Evolutionary conservation across 2,329 filamentous ascomycete genomes (phyloP).

Genomic region (Meredithiella fracta): DNA sequence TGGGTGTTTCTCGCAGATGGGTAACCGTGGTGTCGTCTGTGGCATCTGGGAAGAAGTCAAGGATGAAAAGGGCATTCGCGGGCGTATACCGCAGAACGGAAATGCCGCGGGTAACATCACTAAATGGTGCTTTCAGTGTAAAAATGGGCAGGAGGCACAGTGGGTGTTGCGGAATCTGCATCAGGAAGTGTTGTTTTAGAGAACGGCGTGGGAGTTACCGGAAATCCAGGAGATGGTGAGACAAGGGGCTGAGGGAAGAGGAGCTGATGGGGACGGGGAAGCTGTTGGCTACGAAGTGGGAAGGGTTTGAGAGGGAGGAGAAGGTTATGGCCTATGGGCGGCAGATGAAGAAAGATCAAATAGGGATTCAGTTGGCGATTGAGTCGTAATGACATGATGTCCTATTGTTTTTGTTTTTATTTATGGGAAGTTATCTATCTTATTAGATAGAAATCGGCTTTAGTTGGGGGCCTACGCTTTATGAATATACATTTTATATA

Average conservation of each 20-base stretch:
- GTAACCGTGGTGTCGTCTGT: constrained; percentile 71
- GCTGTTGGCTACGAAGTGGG: neutral
- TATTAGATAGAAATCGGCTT: neutral
- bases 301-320: neutral
- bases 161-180: constrained; percentile 42
- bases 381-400: neutral
- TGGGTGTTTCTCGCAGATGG: constrained; percentile 69
- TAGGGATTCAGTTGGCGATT: neutral
- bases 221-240: neutral
- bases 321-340: constrained; percentile 1
- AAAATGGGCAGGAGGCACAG: constrained; percentile 33
- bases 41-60: constrained; percentile 71
- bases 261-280: neutral
- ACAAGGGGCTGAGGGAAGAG: neutral
- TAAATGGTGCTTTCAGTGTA: constrained; percentile 49
- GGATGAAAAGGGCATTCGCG: constrained; percentile 40
- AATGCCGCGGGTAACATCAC: constrained; percentile 38
- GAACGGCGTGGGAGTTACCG: neutral
- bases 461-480: neutral
- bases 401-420: neutral
- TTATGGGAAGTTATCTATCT: neutral
- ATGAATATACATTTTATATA: neutral
- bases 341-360: neutral
- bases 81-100: constrained; percentile 34
- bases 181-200: constrained; percentile 30